Percentiles rank a stretch among this genome's conserved stretches.
These are phyloP conservation scores for Ceratobasidium papillatum DNA, from an alignment of 1,284 basidiomycete species.

Conservation along the genomic window DNA sequence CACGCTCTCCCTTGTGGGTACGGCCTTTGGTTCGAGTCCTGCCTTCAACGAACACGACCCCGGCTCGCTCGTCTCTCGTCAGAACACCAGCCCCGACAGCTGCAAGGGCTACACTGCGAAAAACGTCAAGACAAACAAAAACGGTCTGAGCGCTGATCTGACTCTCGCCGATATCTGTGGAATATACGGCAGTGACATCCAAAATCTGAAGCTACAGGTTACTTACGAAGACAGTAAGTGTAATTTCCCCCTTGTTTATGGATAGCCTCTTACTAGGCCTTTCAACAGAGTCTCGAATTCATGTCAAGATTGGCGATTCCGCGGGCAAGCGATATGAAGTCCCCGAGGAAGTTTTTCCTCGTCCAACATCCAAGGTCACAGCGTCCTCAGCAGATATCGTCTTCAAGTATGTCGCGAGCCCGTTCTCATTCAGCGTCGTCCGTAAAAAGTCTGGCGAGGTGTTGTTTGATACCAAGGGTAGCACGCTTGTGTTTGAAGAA, in stretches of 20 bases:
- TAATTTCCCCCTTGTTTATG: slow-evolving; percentile 19
- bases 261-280: neutral
- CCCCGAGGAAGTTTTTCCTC: slow-evolving; percentile 51
- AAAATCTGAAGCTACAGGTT: slow-evolving; percentile 68
- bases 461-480: slow-evolving; percentile 72
- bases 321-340: slow-evolving; percentile 54
- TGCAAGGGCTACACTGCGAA: slow-evolving; percentile 62
- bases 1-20: slow-evolving; percentile 26
- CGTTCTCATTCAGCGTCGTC: slow-evolving; percentile 76
- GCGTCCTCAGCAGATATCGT: slow-evolving; percentile 48
- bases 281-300: slow-evolving; percentile 67
- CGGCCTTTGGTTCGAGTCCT: neutral
- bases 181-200: slow-evolving; percentile 74
- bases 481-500: slow-evolving; percentile 76
- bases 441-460: slow-evolving; percentile 64
- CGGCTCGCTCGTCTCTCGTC: slow-evolving; percentile 13
- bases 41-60: neutral
- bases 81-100: slow-evolving; percentile 37
- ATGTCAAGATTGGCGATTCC: slow-evolving; percentile 65
- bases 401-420: slow-evolving; percentile 73
- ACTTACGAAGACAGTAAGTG: slow-evolving; percentile 70
- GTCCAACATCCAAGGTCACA: slow-evolving; percentile 47
- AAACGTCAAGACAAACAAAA: slow-evolving; percentile 56
- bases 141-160: slow-evolving; percentile 47
- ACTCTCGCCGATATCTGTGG: slow-evolving; percentile 69